Evolutionary conservation across 805 yeast genomes (phyloP), one percentile per base, ranked within the genome.

Genomic region (Kluyveromyces dobzhanskii): DNA sequence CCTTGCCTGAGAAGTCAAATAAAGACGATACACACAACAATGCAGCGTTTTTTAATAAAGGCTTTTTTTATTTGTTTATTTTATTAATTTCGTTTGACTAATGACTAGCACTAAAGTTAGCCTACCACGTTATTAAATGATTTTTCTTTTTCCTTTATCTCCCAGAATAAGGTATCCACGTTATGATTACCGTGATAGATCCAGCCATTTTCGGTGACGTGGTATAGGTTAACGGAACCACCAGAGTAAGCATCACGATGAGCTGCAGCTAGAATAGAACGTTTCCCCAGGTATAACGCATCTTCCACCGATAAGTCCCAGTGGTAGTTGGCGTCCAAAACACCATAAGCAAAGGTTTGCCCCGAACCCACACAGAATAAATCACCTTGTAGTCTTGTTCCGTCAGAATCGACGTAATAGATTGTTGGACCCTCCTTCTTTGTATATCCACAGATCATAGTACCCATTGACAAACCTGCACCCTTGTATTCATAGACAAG

Each of bases 261-360:
- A 24, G 97, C 84, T 36, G 98, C 98, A 32, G 97, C 98, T 51
- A 92, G 71, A 54, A 92, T 92, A 33, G 95, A 81, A 64, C 98
- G 79, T 66, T 88, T 88, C 50, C 98, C 98, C 48, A 92, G 71
- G 54, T 84, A 84, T 46, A 92, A 72, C 3, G 97, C 97, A 47
- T 92, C 97, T 46, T 92, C 97, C 3, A 85, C 90, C 2, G 85
- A 61, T 45, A 92, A 66, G 56, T 92, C 97, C 95, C 96, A 87
- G 52, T 73, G 75, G 65, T 86, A 85, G 53, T 85, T 88, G 25
- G 95, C 77, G 61, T 92, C 98, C 48, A 92, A 71, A 17, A 92
- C 98, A 72, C 98, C 98, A 57, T 92, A 92, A 8, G 98, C 98
- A 66, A 92, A 92, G 2, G 98, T 92, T 69, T 92, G 98, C 65